Evolutionary conservation across 306 rosid genomes (phyloP), one percentile per base, ranked within the genome.

Genomic region (Prunus kanzakura): DNA sequence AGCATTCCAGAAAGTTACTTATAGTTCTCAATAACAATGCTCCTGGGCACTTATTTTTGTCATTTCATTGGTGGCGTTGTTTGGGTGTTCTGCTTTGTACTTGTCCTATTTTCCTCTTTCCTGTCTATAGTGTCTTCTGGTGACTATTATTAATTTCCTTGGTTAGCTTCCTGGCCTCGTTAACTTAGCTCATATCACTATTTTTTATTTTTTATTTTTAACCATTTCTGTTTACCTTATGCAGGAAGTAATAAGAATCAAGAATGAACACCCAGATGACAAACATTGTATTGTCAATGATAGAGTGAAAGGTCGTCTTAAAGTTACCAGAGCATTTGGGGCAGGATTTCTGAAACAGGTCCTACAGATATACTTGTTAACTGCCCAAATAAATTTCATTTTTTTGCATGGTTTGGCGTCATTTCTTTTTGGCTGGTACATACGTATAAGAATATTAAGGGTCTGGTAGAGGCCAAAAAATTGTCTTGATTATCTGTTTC

Each of bases 291-390:
- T 95, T 79, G 92, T 90, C 83, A 95, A 95, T 66, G 93, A 81
- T 82, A 87, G 99, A 88, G 99, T 95, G 78, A 92, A 92, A 83
- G 96, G 98, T 5, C 98, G 98, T 73, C 97, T 95, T 55, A 92
- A 92, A 85, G 99, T 95, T 80, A 95, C 99, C 67, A 85, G 99
- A 86, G 97, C 99, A 6, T 95, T 95, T 81, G 97, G 97, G 55
- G 99, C 99, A 13, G 97, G 99, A 82, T 95, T 86, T 88, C 88
- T 95, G 86, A 95, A 95, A 83, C 93, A 90, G 99, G 99, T 95
- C 58, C 41, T 69, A 77, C 60, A 41, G 51, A 63, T 79, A 61
- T 76, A 50, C 76, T 79, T 71, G 64, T 78, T 52, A 35, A n/a
- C 23, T 46, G 18, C 41, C 38, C 25, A 23, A 14, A 47, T 20